Conservation (phyloP, 148 eudicot species). For the Silene latifolia region DNA sequence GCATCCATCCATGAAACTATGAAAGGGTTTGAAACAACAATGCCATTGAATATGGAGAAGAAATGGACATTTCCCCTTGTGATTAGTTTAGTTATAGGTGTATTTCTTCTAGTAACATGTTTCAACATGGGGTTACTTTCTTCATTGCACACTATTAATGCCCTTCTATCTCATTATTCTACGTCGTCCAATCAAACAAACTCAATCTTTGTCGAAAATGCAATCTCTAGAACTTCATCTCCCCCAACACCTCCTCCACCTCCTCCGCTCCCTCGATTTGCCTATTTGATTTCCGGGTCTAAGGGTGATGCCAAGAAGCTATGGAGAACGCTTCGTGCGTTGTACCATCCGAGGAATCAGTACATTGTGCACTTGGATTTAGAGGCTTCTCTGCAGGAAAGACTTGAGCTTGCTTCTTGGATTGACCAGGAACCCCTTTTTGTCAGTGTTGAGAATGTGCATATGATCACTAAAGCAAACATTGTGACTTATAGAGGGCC, state of each 20-base stretch:
- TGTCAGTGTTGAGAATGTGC: constrained; percentile 65
- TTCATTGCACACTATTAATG: constrained; percentile 49
- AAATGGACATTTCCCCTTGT: constrained; percentile 80
- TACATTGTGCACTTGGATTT: constrained; percentile 88
- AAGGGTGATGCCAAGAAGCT: constrained; percentile 77
- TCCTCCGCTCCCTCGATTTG: constrained; percentile 62
- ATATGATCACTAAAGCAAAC: constrained; percentile 74
- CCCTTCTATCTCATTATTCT: constrained; percentile 47
- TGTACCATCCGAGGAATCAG: constrained; percentile 84
- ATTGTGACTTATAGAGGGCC: constrained; percentile 97
- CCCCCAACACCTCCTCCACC: constrained; percentile 50
- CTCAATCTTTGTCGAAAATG: constrained; percentile 42
- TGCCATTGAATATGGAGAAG: constrained; percentile 53
- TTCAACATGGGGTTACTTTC: constrained; percentile 79
- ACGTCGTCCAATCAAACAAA: constrained; percentile 36
- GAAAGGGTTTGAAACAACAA: constrained; percentile 42
- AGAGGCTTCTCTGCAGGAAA: constrained; percentile 67
- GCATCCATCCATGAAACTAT: constrained; percentile 9
- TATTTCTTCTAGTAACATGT: constrained; percentile 65
- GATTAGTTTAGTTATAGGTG: constrained; percentile 50
- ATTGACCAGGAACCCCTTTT: constrained; percentile 59
- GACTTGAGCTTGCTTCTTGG: constrained; percentile 60
- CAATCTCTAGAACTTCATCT: constrained; percentile 31
- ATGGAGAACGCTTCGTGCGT: constrained; percentile 67
- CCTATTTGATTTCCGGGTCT: constrained; percentile 86